Conservation (phyloP, 2,329 filamentous ascomycete species). For the Orbilia quercus region DNA sequence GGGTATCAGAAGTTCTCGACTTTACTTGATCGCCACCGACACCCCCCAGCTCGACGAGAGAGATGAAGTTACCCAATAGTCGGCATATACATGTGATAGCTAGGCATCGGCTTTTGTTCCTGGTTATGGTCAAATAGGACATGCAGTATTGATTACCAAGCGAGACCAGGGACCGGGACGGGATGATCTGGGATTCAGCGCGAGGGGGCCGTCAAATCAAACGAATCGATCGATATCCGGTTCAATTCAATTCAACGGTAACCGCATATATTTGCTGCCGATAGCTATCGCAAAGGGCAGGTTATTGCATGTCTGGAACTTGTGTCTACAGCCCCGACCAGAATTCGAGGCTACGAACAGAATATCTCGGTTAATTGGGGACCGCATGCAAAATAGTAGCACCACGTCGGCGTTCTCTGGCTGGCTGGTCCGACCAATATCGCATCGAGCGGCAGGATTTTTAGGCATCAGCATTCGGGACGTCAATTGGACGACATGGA, state of each 20-base stretch:
- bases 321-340: conserved; percentile 24
- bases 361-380: conserved; percentile 24
- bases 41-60: background rate
- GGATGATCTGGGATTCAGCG: no score
- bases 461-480: conserved; percentile 41
- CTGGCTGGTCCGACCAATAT: conserved; percentile 19
- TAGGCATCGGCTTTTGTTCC: conserved; percentile 21
- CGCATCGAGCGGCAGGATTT: conserved; percentile 16
- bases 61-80: background rate
- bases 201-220: background rate
- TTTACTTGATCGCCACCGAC: conserved; percentile 48
- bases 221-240: background rate
- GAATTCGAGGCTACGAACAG: background rate
- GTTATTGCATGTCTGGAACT: background rate
- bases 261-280: background rate
- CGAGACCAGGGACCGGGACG: no score
- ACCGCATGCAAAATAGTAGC: conserved; percentile 25
- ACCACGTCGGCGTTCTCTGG: conserved; percentile 33
- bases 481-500: conserved; percentile 9
- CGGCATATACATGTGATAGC: conserved; percentile 38
- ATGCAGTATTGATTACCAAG: conserved; percentile 2
- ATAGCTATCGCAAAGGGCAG: background rate
- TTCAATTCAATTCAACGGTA: background rate
- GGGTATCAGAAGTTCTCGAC: conserved; percentile 19
- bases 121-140: conserved; percentile 9